A percentile compares a stretch with the other conserved stretches of the same genome.
These are phyloP conservation scores for Blastobotrys petasosporus DNA, from an alignment of 1,139 yeast genomes.

Conservation along the genomic window DNA sequence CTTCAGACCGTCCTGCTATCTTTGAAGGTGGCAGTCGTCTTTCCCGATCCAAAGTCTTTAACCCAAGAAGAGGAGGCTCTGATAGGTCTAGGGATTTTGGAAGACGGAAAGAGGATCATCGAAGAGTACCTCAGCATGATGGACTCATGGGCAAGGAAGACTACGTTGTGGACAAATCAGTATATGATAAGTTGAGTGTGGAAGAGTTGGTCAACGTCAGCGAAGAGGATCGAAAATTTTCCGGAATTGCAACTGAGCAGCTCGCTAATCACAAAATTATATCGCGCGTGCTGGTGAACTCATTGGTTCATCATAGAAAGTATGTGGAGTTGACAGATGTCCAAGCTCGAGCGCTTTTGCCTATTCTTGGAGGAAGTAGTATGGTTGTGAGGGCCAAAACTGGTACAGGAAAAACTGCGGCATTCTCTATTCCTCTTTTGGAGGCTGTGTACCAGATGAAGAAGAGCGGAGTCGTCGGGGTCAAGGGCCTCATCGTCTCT, in stretches of 20 bases:
- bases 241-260: slow-evolving; percentile 28
- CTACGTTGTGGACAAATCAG: slow-evolving; percentile 26
- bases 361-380: slow-evolving; percentile 53
- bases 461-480: slow-evolving; percentile 31
- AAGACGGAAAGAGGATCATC: no score
- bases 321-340: slow-evolving; percentile 60
- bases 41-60: neutral
- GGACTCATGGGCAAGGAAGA: slow-evolving; percentile 32
- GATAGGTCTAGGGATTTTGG: no score
- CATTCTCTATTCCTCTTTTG: slow-evolving; percentile 75
- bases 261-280: slow-evolving; percentile 29
- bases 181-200: slow-evolving; percentile 18
- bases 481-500: slow-evolving; percentile 60
- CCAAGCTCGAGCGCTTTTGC: slow-evolving; percentile 66
- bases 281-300: slow-evolving; percentile 32
- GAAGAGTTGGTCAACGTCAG: slow-evolving; percentile 17
- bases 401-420: slow-evolving; percentile 92
- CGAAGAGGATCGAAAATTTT: slow-evolving; percentile 22
- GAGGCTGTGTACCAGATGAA: slow-evolving; percentile 45
- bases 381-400: slow-evolving; percentile 87
- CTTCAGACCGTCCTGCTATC: neutral
- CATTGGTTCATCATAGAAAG: slow-evolving; percentile 31
- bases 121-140: slow-evolving; percentile 22
- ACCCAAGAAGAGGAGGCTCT: neutral
- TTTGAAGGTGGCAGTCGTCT: no score